Percentiles rank a stretch among this genome's conserved stretches.
phyloP scores from a whole-genome alignment of 1,139 yeast species.

The Pichia sp. region DNA sequence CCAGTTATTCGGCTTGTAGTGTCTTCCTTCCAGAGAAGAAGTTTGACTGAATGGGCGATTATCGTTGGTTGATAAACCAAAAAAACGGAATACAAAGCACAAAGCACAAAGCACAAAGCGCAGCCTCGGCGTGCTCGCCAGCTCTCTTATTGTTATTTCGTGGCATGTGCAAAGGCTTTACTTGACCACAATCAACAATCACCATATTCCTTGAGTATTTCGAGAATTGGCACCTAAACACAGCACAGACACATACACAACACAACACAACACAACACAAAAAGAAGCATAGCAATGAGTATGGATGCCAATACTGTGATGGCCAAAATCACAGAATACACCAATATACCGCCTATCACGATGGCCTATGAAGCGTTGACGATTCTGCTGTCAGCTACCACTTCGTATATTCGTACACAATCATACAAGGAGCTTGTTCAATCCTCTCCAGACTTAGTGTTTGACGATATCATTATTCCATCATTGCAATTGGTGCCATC shows the following conservation, averaged over 20 bases:
- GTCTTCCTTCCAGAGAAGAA: neutral
- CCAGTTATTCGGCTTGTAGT: neutral
- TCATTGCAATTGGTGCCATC: constrained; percentile 66
- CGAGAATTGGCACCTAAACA: too few species aligned
- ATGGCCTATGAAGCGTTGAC: constrained; percentile 15
- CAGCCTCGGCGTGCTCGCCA: too few species aligned
- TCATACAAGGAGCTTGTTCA: constrained; percentile 15
- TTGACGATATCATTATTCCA: constrained; percentile 30
- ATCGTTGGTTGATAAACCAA: too few species aligned
- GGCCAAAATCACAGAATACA: neutral
- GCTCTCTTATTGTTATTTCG: too few species aligned
- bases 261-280: too few species aligned
- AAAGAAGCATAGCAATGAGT: neutral
- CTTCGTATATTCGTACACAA: constrained; percentile 21
- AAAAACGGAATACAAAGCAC: constrained; percentile 1
- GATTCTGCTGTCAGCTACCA: constrained; percentile 17
- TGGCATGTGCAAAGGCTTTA: too few species aligned
- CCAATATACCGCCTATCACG: constrained; percentile 9
- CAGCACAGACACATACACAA: too few species aligned
- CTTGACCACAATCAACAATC: too few species aligned
- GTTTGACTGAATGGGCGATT: too few species aligned
- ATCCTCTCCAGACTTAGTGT: constrained; percentile 15
- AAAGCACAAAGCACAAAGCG: too few species aligned
- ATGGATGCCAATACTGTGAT: constrained; percentile 1
- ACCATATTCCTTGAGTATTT: too few species aligned